phyloP scores from a whole-genome alignment of 2,329 filamentous ascomycete genomes.

The Shiraia sp. region DNA sequence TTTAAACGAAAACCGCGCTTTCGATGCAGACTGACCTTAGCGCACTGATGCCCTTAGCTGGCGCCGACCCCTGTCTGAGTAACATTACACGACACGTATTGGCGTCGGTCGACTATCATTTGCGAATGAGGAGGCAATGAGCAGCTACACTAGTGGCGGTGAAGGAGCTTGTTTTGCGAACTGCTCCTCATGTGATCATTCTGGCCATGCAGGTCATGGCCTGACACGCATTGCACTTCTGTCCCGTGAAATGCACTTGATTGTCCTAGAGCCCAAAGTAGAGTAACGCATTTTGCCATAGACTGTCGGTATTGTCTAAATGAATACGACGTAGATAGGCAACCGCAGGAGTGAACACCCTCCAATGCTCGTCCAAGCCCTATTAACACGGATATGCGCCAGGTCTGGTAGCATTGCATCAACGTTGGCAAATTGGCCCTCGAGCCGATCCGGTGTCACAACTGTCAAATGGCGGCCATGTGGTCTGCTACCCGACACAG shows the following conservation, averaged over 20 bases:
- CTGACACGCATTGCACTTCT: slow-evolving; percentile 10
- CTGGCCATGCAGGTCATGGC: slow-evolving; percentile 17
- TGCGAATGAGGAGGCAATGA: slow-evolving; percentile 13
- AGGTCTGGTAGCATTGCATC: slow-evolving; percentile 18
- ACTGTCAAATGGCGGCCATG: slow-evolving; percentile 40
- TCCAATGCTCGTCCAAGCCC: too few species aligned
- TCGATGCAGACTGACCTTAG: slow-evolving; percentile 25
- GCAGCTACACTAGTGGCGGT: slow-evolving; percentile 22
- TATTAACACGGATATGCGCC: not conserved
- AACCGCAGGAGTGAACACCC: too few species aligned
- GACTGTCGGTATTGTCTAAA: too few species aligned
- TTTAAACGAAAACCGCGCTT: slow-evolving; percentile 27
- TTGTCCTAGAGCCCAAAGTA: not conserved
- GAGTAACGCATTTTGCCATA: too few species aligned
- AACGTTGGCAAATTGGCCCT: slow-evolving; percentile 15
- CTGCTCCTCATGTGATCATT: slow-evolving; percentile 19
- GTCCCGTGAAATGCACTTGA: not conserved
- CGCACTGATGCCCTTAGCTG: slow-evolving; percentile 22
- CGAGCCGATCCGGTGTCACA: slow-evolving; percentile 37
- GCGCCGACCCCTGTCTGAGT: slow-evolving; percentile 20
- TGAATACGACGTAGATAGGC: too few species aligned
- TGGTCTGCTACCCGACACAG: slow-evolving; percentile 25
- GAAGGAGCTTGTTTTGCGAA: slow-evolving; percentile 21
- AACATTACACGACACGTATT: slow-evolving; percentile 28
- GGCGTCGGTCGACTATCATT: slow-evolving; percentile 22